phyloP scores from a whole-genome alignment of 192 early-diverging fungal species.

The Pilobolus umbonatus region DNA sequence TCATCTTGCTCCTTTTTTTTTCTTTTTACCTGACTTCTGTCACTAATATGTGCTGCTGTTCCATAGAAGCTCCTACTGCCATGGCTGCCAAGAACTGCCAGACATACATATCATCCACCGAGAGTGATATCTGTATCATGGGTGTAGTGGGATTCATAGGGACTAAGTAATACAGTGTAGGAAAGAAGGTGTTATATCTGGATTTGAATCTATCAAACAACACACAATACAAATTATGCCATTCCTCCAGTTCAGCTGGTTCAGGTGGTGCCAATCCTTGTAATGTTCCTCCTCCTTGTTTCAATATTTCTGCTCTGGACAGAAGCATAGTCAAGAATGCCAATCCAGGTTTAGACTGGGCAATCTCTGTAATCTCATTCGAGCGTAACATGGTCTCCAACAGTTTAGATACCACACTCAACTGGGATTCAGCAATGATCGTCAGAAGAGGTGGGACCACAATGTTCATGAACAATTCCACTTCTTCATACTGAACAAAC shows the following conservation, averaged over 20 bases:
- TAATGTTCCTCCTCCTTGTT: conserved; percentile 55
- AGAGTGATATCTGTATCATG: conserved; percentile 31
- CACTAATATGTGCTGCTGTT: conserved; percentile 91
- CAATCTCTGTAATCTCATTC: conserved; percentile 84
- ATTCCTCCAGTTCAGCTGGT: conserved; percentile 41
- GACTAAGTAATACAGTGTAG: conserved; percentile 32
- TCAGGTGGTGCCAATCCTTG: conserved; percentile 44
- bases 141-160: conserved; percentile 36
- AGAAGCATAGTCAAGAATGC: conserved; percentile 88
- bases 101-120: conserved; percentile 81
- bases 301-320: conserved; percentile 83
- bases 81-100: conserved; percentile 98
- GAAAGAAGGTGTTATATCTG: conserved; percentile 76
- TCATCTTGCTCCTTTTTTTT: not conserved
- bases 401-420: conserved; percentile 75
- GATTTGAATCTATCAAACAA: conserved; percentile 76
- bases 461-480: conserved; percentile 83
- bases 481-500: conserved; percentile 53
- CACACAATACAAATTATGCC: conserved; percentile 80
- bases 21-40: conserved; percentile 74
- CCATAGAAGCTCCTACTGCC: conserved; percentile 88
- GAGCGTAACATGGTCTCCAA: conserved; percentile 83
- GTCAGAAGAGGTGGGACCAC: conserved; percentile 82
- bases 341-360: conserved; percentile 79
- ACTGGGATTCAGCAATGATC: conserved; percentile 77